Evolutionary conservation across 2,329 filamentous ascomycete species (phyloP).

Genomic region (Monosporascus sp.): DNA sequence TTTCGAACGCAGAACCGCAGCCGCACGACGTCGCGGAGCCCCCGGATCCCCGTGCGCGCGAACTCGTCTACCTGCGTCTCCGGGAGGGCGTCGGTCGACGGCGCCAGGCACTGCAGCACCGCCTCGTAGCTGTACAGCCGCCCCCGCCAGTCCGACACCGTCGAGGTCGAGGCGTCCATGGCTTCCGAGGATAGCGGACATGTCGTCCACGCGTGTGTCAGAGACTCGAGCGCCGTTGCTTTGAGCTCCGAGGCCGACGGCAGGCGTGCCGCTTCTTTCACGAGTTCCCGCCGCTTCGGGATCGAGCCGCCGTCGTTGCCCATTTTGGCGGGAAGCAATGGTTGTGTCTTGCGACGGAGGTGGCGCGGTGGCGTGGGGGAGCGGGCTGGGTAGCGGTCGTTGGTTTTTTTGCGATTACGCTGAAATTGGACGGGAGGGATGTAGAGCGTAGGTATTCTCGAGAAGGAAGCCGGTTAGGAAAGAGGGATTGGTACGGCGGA

Average conservation of each 20-base stretch:
- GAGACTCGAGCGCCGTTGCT: constrained; percentile 77
- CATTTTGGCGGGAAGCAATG: constrained; percentile 46
- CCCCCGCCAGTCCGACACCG: constrained; percentile 80
- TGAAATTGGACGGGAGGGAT: too few relatives aligned
- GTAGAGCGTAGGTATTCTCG: too few relatives aligned
- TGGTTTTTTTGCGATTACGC: too few relatives aligned
- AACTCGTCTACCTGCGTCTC: constrained; percentile 33
- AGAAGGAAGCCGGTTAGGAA: too few relatives aligned
- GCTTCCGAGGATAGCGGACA: constrained; percentile 80
- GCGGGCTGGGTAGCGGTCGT: too few relatives aligned
- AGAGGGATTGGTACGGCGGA: constrained; percentile 8
- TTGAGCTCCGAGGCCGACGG: constrained; percentile 83
- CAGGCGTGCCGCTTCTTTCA: constrained; percentile 82
- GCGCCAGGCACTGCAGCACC: constrained; percentile 60
- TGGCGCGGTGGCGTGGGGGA: too few relatives aligned
- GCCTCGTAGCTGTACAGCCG: constrained; percentile 94
- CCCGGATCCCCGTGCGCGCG: constrained; percentile 59
- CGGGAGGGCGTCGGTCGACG: constrained; percentile 45
- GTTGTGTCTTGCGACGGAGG: too few relatives aligned
- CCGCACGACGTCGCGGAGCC: constrained; percentile 80
- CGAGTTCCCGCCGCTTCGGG: constrained; percentile 89
- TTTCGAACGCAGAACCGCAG: constrained; percentile 61
- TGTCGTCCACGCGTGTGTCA: constrained; percentile 79
- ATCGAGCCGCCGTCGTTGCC: constrained; percentile 98
- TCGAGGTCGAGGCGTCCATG: constrained; percentile 56